Evolutionary conservation across 2,329 filamentous ascomycete species (phyloP), one percentile per base, ranked within the genome.

Genomic region (Claviceps sp.): DNA sequence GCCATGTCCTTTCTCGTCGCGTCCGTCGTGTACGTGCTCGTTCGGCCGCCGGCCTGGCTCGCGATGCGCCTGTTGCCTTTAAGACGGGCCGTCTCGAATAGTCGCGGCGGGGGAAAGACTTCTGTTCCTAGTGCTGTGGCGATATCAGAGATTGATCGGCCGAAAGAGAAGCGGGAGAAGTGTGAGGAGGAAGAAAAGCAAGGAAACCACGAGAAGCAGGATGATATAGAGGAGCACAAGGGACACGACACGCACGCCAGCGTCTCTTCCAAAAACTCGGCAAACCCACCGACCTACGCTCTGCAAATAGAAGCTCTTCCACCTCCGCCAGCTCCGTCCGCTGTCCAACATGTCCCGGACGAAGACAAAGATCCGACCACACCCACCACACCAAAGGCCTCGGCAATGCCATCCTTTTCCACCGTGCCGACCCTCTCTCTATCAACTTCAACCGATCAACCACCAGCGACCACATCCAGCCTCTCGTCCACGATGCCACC

Each of bases 1-100:
- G 80, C 78, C 56, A 65, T 83, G 56, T 80, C 80, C n/a, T 69
- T 85, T 56, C 70, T 84, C 59, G 64, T 84, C 56, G 80, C 75
- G 44, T 80, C 80, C 0, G 67, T 83, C 52, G 72, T 82, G 46
- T 77, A 75, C 60, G 65, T 83, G 56, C 67, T 75, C 59, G 70
- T 82, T 55, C 73, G 73, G 42, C 75, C 75, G 52, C 76, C 74
- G 48, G 66, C 71, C 46, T 74, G 77, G 66, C 64, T 79, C 51
- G 57, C 61, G 38, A 62, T 61, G 51, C 52, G 62, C 26, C 53
- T 65, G 7, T 58, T 55, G 34, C 61, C 61, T 63, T 59, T 10
- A 13, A n/a, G n/a, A 34, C 10, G 56, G 38, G 53, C 53, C 26
- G 7, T 11, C 44, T 17, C 10, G 30, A 11, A 34, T 34, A 10